Conservation (phyloP, 2,329 filamentous ascomycete species). For the Colletotrichum endophyticum region DNA sequence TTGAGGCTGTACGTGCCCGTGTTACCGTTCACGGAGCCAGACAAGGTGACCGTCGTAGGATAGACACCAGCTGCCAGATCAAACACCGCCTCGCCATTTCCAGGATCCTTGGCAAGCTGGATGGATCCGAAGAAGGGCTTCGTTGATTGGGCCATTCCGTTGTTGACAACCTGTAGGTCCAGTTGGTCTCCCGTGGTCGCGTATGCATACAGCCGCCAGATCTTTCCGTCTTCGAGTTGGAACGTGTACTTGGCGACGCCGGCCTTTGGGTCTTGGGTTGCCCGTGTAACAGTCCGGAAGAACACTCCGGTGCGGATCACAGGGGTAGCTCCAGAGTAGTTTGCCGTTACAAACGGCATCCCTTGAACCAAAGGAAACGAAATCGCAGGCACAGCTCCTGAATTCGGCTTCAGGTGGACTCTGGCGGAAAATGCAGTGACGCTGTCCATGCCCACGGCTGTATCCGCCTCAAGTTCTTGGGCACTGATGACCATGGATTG, state of each 20-base stretch:
- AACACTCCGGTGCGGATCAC: slow-evolving; percentile 76
- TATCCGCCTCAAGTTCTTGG: slow-evolving; percentile 68
- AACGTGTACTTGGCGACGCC: slow-evolving; percentile 79
- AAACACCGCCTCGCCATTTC: slow-evolving; percentile 69
- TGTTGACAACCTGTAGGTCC: slow-evolving; percentile 71
- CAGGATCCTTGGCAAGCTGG: slow-evolving; percentile 81
- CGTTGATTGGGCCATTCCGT: slow-evolving; percentile 67
- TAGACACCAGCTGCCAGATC: slow-evolving; percentile 81
- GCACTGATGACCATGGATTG: slow-evolving; percentile 84
- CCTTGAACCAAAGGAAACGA: slow-evolving; percentile 87
- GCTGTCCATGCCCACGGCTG: slow-evolving; percentile 58
- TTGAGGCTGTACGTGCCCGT: slow-evolving; percentile 75
- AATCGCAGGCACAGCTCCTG: slow-evolving; percentile 63
- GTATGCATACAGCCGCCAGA: slow-evolving; percentile 83
- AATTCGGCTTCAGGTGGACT: slow-evolving; percentile 66
- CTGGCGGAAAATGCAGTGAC: slow-evolving; percentile 66
- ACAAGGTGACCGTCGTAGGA: slow-evolving; percentile 66
- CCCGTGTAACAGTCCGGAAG: slow-evolving; percentile 70
- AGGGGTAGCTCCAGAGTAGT: slow-evolving; percentile 75
- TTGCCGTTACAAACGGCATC: slow-evolving; percentile 83
- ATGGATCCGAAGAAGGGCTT: slow-evolving; percentile 77
- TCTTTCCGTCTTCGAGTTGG: slow-evolving; percentile 71
- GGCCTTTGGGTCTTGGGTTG: slow-evolving; percentile 60
- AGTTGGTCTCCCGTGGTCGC: slow-evolving; percentile 63
- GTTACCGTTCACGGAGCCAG: slow-evolving; percentile 63